phyloP scores from a whole-genome alignment of 345 rosid genomes.

The Dovyalis caffra region DNA sequence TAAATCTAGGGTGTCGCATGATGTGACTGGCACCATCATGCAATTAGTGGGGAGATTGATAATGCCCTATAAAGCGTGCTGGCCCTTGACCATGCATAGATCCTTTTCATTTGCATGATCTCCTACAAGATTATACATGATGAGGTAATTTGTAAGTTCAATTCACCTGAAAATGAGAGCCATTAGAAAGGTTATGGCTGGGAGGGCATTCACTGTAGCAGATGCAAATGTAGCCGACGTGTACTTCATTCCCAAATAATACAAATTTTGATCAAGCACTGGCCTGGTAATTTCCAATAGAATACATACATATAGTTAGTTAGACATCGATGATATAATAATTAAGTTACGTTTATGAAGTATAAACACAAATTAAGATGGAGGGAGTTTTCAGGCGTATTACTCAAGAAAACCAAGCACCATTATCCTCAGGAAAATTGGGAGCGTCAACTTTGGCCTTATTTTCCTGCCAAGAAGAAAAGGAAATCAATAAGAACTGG shows the following conservation, averaged over 20 bases:
- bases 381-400: constrained; percentile 20
- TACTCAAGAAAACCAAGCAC: constrained; percentile 87
- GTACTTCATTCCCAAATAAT: constrained; percentile 75
- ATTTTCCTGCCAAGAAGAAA: constrained; percentile 52
- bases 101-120: constrained; percentile 2
- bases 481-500: background rate
- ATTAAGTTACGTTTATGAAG: background rate
- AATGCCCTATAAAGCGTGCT: too few relatives aligned
- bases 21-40: too few relatives aligned
- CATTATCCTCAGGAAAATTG: constrained; percentile 67
- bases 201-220: constrained; percentile 66
- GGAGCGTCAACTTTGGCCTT: constrained; percentile 87
- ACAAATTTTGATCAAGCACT: constrained; percentile 82
- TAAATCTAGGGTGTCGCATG: too few relatives aligned
- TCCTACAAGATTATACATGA: background rate
- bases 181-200: constrained; percentile 82
- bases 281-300: constrained; percentile 52
- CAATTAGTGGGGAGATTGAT: too few relatives aligned
- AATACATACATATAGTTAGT: background rate
- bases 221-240: constrained; percentile 86
- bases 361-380: background rate
- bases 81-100: background rate
- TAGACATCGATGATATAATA: background rate
- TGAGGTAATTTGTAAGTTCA: background rate
- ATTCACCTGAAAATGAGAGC: constrained; percentile 78